phyloP scores from a whole-genome alignment of 2,329 filamentous ascomycete genomes.

The Pleomassaria siparia region DNA sequence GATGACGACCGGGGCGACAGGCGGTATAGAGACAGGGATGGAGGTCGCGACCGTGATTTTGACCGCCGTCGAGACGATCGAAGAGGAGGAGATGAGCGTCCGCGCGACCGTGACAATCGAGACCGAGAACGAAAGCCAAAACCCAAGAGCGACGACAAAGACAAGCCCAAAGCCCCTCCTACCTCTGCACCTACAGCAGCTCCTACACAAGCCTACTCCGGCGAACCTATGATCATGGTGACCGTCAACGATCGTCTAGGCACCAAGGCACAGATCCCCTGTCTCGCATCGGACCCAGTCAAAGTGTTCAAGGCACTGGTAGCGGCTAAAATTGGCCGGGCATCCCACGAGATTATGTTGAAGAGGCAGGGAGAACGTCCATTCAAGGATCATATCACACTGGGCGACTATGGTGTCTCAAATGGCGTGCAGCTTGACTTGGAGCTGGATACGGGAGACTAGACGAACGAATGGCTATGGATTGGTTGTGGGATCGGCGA shows the following conservation, averaged over 20 bases:
- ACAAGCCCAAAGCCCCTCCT: neutral
- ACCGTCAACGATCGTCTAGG: conserved; percentile 93
- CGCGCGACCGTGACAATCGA: conserved; percentile 16
- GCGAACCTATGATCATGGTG: conserved; percentile 89
- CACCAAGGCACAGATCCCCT: conserved; percentile 93
- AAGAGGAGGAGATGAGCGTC: conserved; percentile 15
- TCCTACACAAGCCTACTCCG: conserved; percentile 12
- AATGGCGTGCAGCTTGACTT: conserved; percentile 72
- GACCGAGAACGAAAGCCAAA: conserved; percentile 40
- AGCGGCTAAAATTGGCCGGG: conserved; percentile 81
- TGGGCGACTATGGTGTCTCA: conserved; percentile 92
- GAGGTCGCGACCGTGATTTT: conserved; percentile 25
- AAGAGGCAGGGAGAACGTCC: conserved; percentile 90
- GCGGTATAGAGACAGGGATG: conserved; percentile 8
- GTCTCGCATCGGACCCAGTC: conserved; percentile 79
- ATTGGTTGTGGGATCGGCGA: neutral
- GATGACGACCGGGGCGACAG: conserved; percentile 16
- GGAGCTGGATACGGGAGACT: conserved; percentile 42
- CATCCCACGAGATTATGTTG: conserved; percentile 87
- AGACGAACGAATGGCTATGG: neutral
- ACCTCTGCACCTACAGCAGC: conserved; percentile 20
- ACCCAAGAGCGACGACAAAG: conserved; percentile 31
- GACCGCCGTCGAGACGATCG: conserved; percentile 43
- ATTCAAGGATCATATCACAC: conserved; percentile 85
- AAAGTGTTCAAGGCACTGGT: conserved; percentile 90